These are phyloP conservation scores for Camelina sativa DNA, from an alignment of 345 rosid genomes.

Conservation along the genomic window DNA sequence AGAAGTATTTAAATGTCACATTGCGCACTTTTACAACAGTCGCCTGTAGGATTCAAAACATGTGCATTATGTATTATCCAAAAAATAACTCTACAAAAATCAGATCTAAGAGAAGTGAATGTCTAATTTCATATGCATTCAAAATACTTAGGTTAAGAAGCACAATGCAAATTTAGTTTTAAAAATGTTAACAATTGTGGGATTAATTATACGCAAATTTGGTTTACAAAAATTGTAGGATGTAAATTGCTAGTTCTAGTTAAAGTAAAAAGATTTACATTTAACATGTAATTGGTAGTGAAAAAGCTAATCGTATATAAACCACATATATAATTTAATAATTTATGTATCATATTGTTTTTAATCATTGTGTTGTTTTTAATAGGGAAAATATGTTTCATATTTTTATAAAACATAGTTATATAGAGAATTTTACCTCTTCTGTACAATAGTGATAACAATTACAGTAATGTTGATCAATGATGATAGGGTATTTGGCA, in stretches of 20 bases:
- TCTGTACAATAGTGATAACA: background rate
- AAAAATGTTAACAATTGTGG: background rate
- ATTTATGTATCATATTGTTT: no score
- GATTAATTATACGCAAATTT: background rate
- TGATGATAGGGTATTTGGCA: conserved; percentile 12
- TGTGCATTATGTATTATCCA: background rate
- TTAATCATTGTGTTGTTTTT: background rate
- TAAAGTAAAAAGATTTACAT: background rate
- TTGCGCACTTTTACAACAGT: conserved; percentile 28
- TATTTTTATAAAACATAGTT: background rate
- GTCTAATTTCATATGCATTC: background rate
- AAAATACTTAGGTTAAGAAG: background rate
- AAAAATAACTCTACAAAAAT: background rate
- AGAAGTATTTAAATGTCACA: conserved; percentile 14
- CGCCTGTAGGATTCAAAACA: background rate
- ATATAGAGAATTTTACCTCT: background rate
- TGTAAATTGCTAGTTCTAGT: background rate
- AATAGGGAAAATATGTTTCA: background rate
- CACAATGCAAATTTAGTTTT: no score
- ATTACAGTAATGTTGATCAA: conserved; percentile 24
- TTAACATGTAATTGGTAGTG: no score
- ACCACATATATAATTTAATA: no score
- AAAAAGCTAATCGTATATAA: no score
- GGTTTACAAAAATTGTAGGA: background rate
- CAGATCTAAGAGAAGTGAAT: background rate